Evolutionary conservation across 2,329 filamentous ascomycete genomes (phyloP), one percentile per base, ranked within the genome.

Genomic region (Colletotrichum aenigma): DNA sequence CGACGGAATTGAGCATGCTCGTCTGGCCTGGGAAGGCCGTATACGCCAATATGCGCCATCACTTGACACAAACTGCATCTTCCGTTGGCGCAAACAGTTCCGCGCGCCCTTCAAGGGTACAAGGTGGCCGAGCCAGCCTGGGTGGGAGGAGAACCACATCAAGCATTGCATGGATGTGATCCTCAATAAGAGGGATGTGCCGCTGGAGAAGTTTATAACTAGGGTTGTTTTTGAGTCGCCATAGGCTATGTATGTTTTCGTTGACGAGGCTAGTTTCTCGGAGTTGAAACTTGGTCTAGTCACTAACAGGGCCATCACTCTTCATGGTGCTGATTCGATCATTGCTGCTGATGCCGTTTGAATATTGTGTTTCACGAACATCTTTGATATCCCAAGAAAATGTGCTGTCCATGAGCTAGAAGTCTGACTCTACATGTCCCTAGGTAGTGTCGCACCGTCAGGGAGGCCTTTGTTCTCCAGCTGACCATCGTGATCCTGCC

Each of bases 401-500:
- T 6, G 1, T 48, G 38, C 38, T 5, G 18, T n/a, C 7, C 6
- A 5, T 28, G 55, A 15, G 6, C n/a, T 26, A 56, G 13, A 28
- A 24, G 0, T 3, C 3, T 18, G 2, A 24, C 4, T 21, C 38
- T 28, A 64, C 21, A 64, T 24, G 2, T 64, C 36, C 5, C 34
- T 28, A 15, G 61, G 61, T 18, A 64, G 32, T 6, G 61, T 64
- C 4, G 61, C 61, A n/a, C 61, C 61, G 24, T 64, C 61, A 1
- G 61, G 61, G 4, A 64, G 61, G 2, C 32, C 61, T 38, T 43
- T 36, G 28, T 34, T 36, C 10, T 64, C 52, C 4, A 52, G 7
- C 2, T 76, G 48, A 4, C 58, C 58, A 3, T 77, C 76, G 9
- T 75, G 75, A 64, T 78, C 77, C 16, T 78, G 76, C 4, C 76